Percentiles rank a stretch among this genome's conserved stretches.
phyloP scores from a whole-genome alignment of 2,329 filamentous ascomycete species.

The Nothophoma quercina region DNA sequence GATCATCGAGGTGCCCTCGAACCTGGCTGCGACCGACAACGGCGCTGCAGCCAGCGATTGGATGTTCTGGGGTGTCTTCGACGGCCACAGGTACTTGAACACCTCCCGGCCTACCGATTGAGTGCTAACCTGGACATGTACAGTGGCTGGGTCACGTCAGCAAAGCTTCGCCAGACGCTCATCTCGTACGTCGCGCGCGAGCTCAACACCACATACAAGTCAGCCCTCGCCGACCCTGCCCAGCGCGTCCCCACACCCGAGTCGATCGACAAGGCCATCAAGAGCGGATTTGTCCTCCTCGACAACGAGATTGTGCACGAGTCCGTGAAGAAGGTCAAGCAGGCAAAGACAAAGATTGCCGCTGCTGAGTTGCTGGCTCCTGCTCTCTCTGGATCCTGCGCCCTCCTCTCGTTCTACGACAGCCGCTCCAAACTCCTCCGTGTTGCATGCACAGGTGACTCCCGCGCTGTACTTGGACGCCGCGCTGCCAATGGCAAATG shows the following conservation, averaged over 20 bases:
- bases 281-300: constrained; percentile 84
- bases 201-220: constrained; percentile 89
- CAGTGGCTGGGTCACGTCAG: constrained; percentile 97
- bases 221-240: constrained; percentile 65
- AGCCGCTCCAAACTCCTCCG: constrained; percentile 83
- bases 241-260: constrained; percentile 74
- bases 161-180: constrained; percentile 89
- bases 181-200: constrained; percentile 94
- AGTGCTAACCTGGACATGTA: constrained; percentile 1
- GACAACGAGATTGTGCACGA: constrained; percentile 95
- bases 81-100: constrained; percentile 80
- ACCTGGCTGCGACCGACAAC: constrained; percentile 62
- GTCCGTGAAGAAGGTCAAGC: constrained; percentile 89
- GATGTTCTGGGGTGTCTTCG: constrained; percentile 99
- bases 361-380: constrained; percentile 92
- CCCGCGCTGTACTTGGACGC: constrained; percentile 89
- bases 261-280: constrained; percentile 89
- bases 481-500: constrained; percentile 82
- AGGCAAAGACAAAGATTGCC: constrained; percentile 85
- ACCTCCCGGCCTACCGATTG: background rate
- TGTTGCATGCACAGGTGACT: constrained; percentile 96
- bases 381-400: constrained; percentile 95
- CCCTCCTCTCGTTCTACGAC: constrained; percentile 95
- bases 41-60: constrained; percentile 76
- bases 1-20: constrained; percentile 86